These are phyloP conservation scores for Fusarium musae DNA, from an alignment of 2,329 filamentous ascomycete genomes.

Conservation along the genomic window DNA sequence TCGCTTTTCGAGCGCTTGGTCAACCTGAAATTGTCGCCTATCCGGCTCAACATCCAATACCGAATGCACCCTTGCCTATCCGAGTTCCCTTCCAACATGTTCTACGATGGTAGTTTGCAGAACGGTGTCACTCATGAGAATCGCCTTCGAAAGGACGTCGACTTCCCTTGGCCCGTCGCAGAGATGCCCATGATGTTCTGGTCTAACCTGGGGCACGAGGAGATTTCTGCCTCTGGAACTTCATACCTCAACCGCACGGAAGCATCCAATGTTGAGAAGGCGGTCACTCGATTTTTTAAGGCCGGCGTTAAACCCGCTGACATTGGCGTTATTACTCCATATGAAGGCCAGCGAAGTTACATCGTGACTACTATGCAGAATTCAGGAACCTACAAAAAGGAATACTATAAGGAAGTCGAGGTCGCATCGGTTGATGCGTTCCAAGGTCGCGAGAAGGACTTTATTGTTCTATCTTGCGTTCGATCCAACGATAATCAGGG, in stretches of 20 bases:
- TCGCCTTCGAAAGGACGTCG: conserved; percentile 89
- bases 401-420: conserved; percentile 98
- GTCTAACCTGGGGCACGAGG: conserved; percentile 97
- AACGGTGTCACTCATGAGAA: conserved; percentile 94
- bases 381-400: conserved; percentile 96
- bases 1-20: conserved; percentile 98
- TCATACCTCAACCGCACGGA: conserved; percentile 98
- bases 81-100: conserved; percentile 99
- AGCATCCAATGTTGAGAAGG: conserved; percentile 97
- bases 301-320: conserved; percentile 93
- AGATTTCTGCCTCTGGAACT: conserved; percentile 97
- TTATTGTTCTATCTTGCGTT: conserved; percentile 97
- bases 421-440: conserved; percentile 98
- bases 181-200: conserved; percentile 99
- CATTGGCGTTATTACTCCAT: conserved; percentile 98
- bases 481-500: conserved; percentile 99
- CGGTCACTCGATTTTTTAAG: conserved; percentile 98
- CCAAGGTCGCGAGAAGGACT: conserved; percentile 98
- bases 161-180: conserved; percentile 96
- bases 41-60: conserved; percentile 95
- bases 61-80: conserved; percentile 99
- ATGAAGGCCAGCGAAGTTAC: conserved; percentile 97
- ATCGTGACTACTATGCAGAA: conserved; percentile 99
- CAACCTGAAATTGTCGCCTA: conserved; percentile 88
- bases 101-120: conserved; percentile 96